Evolutionary conservation across 2,329 filamentous ascomycete genomes (phyloP), one percentile per base, ranked within the genome.

Genomic region (Incumbomyces delicatus): DNA sequence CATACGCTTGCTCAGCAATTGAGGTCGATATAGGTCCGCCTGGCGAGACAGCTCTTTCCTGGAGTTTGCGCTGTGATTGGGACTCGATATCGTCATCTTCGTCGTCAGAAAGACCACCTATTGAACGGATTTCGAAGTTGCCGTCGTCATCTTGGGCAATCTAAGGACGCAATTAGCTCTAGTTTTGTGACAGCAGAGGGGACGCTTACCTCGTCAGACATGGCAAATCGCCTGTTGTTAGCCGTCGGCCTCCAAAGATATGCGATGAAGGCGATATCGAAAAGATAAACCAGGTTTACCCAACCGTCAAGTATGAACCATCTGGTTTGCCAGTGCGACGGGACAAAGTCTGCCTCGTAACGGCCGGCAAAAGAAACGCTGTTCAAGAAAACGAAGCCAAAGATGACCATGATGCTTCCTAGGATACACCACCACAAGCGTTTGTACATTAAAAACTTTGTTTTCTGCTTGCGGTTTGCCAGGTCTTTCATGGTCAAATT

Each of bases 371-470:
- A 95, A 1, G 86, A 87, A 66, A 95, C 88, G 57, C 86, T 94
- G 73, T 95, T 96, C 72, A 96, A 82, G 73, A 98, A 96, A 74
- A 98, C 95, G 72, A 98, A 98, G 48, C 76, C 88, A 58, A 98
- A 98, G 57, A 96, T 95, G 57, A 96, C 87, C 41, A 96, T 70
- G 62, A 98, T 94, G 63, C 85, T 94, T 53, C 79, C 74, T 38
- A 98, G 74, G 50, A 98, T 95, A 64, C 87, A 90, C 89, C 89
- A 98, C 89, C 94, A 98, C 12, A 98, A 79, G 65, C 94, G 94
- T 69, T 85, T 89, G 69, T 96, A 98, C 94, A 98, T 98, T 66
- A 78, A 67, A 40, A 89, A 87, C 64, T 98, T 98, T 58, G 84
- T 83, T 58, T 85, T 83, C 68, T 98, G 92, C 68, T 95, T 95